Evolutionary conservation across 2,329 filamentous ascomycete genomes (phyloP).

Genomic region (Zymoseptoria tritici): DNA sequence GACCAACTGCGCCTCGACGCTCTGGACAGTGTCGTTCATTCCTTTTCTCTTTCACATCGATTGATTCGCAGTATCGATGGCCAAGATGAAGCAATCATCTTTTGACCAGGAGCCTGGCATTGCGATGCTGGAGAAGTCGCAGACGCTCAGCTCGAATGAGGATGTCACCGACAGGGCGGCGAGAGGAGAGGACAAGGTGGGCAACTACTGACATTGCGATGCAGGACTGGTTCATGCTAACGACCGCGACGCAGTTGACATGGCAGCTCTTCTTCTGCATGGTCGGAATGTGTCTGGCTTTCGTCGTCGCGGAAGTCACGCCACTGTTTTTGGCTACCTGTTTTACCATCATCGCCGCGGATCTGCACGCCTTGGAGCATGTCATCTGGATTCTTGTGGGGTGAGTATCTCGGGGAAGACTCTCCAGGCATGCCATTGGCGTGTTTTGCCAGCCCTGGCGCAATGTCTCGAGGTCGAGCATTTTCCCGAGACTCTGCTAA

Average conservation of each 20-base stretch:
- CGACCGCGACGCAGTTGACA: neutral
- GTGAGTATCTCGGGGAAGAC: too few species aligned
- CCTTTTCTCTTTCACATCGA: neutral
- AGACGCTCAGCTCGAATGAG: neutral
- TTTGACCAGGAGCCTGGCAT: neutral
- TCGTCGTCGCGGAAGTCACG: conserved; percentile 14
- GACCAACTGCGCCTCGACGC: neutral
- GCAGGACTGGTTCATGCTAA: neutral
- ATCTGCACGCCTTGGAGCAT: conserved; percentile 10
- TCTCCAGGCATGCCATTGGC: too few species aligned
- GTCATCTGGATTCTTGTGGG: conserved; percentile 13
- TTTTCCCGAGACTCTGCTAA: too few species aligned
- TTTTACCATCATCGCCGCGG: conserved; percentile 12
- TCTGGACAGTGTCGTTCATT: neutral
- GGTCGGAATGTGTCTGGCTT: conserved; percentile 10
- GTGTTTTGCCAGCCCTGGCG: too few species aligned
- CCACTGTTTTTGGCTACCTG: conserved; percentile 14
- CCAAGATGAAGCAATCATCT: neutral
- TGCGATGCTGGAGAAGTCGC: neutral
- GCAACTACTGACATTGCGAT: neutral
- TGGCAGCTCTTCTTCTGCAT: conserved; percentile 13
- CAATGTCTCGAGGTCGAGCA: too few species aligned
- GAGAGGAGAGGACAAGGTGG: neutral
- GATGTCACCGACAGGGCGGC: neutral
- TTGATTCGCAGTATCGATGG: neutral